phyloP scores from a whole-genome alignment of 805 yeast genomes.

The Isabelozyma rhagii region DNA sequence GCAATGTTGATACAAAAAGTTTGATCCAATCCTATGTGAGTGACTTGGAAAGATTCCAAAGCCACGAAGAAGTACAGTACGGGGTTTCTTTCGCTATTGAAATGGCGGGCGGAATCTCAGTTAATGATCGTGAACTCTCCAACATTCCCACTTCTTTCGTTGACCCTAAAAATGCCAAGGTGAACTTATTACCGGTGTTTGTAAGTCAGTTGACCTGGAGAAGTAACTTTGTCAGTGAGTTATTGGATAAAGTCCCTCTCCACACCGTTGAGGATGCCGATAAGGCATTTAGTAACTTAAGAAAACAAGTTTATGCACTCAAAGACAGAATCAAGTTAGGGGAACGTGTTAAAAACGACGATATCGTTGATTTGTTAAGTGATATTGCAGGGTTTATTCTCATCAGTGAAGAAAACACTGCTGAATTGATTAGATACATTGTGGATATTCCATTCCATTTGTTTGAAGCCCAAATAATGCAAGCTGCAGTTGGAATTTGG shows the following conservation, averaged over 20 bases:
- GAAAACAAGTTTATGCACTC: conserved; percentile 19
- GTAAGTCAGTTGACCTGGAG: conserved; percentile 78
- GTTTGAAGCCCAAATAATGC: conserved; percentile 59
- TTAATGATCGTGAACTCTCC: conserved; percentile 63
- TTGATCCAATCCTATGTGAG: conserved; percentile 76
- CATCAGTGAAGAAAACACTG: conserved; percentile 34
- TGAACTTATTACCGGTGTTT: conserved; percentile 66
- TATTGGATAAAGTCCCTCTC: conserved; percentile 26
- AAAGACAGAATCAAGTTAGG: conserved; percentile 6
- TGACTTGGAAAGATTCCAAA: conserved; percentile 26
- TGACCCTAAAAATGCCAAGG: conserved; percentile 18
- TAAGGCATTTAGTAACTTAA: conserved; percentile 23
- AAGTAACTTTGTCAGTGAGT: conserved; percentile 35
- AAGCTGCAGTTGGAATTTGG: conserved; percentile 76
- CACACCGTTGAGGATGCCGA: conserved; percentile 23
- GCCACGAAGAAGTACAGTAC: conserved; percentile 45
- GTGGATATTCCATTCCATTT: conserved; percentile 69
- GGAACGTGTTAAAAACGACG: conserved; percentile 13
- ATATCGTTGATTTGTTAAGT: conserved; percentile 43
- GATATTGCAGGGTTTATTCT: conserved; percentile 37
- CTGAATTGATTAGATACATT: conserved; percentile 47
- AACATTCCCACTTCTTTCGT: conserved; percentile 24
- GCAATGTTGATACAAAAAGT: conserved; percentile 74
- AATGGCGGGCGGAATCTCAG: conserved; percentile 73
- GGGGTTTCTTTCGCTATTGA: conserved; percentile 92